Conservation (phyloP, 495 filamentous ascomycete genomes). For the Daldinia loculata region DNA sequence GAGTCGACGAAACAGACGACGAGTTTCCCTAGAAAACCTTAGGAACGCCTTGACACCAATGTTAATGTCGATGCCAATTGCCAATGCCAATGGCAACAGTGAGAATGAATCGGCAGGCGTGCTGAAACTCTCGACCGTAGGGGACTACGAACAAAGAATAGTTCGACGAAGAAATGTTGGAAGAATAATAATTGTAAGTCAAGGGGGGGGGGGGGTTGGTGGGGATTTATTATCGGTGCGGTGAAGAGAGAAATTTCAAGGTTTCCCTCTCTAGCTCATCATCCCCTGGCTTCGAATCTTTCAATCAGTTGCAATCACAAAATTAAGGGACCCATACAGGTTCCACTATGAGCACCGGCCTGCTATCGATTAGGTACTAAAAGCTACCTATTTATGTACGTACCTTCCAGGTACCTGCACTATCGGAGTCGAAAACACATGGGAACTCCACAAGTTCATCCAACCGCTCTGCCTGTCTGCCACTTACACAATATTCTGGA, state of each 20-base stretch:
- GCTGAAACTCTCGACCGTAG: slow-evolving; percentile 7
- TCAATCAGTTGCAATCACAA: slow-evolving; percentile 21
- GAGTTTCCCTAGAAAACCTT: not conserved
- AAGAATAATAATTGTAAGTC: slow-evolving; percentile 11
- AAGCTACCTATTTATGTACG: not conserved
- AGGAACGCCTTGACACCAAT: not conserved
- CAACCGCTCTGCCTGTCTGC: no score
- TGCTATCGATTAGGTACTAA: slow-evolving; percentile 22
- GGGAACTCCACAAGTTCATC: not conserved
- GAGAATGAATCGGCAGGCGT: slow-evolving; percentile 10
- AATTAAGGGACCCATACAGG: slow-evolving; percentile 28
- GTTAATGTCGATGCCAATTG: no score
- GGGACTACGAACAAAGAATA: slow-evolving; percentile 10
- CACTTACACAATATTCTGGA: not conserved
- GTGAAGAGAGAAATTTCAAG: slow-evolving; percentile 24
- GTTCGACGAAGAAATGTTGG: slow-evolving; percentile 5
- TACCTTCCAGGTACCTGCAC: not conserved
- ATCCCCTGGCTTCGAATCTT: not conserved
- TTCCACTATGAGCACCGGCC: not conserved
- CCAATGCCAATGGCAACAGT: slow-evolving; percentile 10
- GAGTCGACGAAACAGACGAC: not conserved
- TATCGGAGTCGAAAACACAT: not conserved
- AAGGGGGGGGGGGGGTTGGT: slow-evolving; percentile 15
- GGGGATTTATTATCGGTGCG: slow-evolving; percentile 32
- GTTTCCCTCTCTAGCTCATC: slow-evolving; percentile 4